Percentiles rank a stretch among this genome's conserved stretches.
phyloP scores from a whole-genome alignment of 805 yeast genomes.

The Vanderwaltozyma verrucispora region DNA sequence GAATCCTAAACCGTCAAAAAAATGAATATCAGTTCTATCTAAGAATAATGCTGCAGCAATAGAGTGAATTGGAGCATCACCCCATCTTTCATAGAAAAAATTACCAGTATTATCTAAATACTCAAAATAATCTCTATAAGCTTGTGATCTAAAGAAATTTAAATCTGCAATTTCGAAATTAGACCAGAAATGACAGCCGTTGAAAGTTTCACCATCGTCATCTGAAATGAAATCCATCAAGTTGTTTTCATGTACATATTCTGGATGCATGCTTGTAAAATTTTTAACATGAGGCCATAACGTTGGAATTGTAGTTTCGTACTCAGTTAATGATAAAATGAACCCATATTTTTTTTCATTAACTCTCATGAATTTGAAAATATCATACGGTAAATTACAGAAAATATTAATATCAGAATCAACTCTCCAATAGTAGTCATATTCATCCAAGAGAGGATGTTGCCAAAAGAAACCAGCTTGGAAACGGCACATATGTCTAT shows the following conservation, averaged over 20 bases:
- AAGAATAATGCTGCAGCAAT: constrained; percentile 58
- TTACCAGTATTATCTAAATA: constrained; percentile 61
- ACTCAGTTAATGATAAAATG: constrained; percentile 55
- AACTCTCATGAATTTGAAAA: constrained; percentile 49
- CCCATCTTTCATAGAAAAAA: constrained; percentile 84
- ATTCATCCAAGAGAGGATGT: constrained; percentile 45
- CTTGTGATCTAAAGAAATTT: constrained; percentile 50
- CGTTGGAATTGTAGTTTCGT: constrained; percentile 48
- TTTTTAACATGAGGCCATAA: constrained; percentile 51
- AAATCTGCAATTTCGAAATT: constrained; percentile 68
- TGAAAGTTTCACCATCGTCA: constrained; percentile 56
- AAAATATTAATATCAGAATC: constrained; percentile 55
- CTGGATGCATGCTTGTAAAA: constrained; percentile 35
- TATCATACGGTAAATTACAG: constrained; percentile 56
- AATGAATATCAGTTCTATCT: constrained; percentile 49
- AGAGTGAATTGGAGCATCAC: constrained; percentile 85
- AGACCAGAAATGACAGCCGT: constrained; percentile 76
- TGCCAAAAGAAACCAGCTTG: constrained; percentile 48
- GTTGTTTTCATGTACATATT: constrained; percentile 36
- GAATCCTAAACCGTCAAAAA: constrained; percentile 69
- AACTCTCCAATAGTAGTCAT: constrained; percentile 66
- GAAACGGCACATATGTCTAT: constrained; percentile 56
- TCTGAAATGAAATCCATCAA: constrained; percentile 50
- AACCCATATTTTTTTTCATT: constrained; percentile 54
- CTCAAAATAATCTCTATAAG: constrained; percentile 51